A percentile compares a stretch with the other conserved stretches of the same genome.
phyloP scores from a whole-genome alignment of 192 early-diverging fungal genomes.

The Coemansia biformis region DNA sequence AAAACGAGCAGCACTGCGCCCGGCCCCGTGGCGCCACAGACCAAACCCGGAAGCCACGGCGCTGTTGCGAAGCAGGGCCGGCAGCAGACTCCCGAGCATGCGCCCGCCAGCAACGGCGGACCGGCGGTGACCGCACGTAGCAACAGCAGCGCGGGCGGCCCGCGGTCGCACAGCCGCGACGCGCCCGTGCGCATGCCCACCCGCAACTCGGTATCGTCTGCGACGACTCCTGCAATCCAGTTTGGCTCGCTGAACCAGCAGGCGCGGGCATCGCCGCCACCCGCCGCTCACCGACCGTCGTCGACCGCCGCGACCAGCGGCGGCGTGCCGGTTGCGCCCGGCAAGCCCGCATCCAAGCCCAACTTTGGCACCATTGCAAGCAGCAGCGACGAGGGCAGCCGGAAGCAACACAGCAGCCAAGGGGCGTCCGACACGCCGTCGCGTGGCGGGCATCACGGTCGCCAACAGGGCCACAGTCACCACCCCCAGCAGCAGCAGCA shows the following conservation, averaged over 20 bases:
- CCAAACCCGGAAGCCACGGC: conserved; percentile 13
- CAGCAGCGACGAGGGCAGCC: conserved; percentile 11
- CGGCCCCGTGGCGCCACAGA: conserved; percentile 17
- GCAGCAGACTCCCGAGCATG: conserved; percentile 32
- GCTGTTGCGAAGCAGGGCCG: conserved; percentile 32
- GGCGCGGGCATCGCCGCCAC: conserved; percentile 30
- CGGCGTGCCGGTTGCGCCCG: conserved; percentile 32
- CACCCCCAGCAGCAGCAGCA: conserved; percentile 12
- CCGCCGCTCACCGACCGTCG: conserved; percentile 10
- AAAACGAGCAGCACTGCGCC: conserved; percentile 8
- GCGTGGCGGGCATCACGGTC: conserved; percentile 17
- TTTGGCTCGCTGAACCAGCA: conserved; percentile 53
- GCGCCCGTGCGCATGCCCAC: conserved; percentile 40
- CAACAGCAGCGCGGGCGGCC: conserved; percentile 5
- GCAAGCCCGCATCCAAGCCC: conserved; percentile 38
- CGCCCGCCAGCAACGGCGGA: conserved; percentile 9
- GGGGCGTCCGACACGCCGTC: conserved; percentile 8
- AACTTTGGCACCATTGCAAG: conserved; percentile 47
- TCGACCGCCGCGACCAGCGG: conserved; percentile 38
- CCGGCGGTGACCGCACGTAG: conserved; percentile 9
- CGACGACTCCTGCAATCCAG: conserved; percentile 39
- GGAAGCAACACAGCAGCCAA: conserved; percentile 10
- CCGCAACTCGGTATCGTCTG: conserved; percentile 36
- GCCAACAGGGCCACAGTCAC: conserved; percentile 14
- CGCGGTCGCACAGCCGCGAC: conserved; percentile 27